Conservation (phyloP, 2,329 filamentous ascomycete genomes). For the Microdochium nivale region DNA sequence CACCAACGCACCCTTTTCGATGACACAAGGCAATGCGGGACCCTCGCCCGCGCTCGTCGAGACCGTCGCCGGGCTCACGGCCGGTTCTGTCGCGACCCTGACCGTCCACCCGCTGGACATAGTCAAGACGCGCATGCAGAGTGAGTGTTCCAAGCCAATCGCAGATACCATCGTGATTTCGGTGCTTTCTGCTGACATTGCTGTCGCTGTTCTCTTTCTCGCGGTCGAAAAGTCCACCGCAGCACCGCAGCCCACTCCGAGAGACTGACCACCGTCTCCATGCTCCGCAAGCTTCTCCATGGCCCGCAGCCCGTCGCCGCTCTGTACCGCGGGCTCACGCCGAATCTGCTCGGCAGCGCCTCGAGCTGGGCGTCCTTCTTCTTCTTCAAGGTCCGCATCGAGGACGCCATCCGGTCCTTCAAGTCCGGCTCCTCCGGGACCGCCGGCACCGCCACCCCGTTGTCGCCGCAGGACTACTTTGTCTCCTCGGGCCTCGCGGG, state of each 20-base stretch:
- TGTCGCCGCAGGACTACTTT: conserved; percentile 69
- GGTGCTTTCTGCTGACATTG: conserved; percentile 1
- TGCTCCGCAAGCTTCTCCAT: conserved; percentile 39
- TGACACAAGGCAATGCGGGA: conserved; percentile 46
- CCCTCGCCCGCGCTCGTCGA: conserved; percentile 75
- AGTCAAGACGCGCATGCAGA: conserved; percentile 91
- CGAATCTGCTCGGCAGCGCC: conserved; percentile 86
- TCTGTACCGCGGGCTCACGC: conserved; percentile 82
- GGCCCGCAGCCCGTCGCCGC: conserved; percentile 53
- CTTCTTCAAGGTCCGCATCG: conserved; percentile 56
- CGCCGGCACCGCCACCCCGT: conserved; percentile 7
- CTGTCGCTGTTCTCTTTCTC: neutral
- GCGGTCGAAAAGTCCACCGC: conserved; percentile 50
- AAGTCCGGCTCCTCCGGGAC: conserved; percentile 10
- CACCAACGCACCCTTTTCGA: conserved; percentile 20
- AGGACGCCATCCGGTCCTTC: conserved; percentile 32
- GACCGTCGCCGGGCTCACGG: conserved; percentile 80
- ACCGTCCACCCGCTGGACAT: conserved; percentile 89
- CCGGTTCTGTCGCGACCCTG: conserved; percentile 78
- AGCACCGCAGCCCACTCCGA: conserved; percentile 27
- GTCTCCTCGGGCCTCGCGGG: conserved; percentile 64
- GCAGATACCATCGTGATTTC: neutral
- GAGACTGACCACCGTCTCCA: conserved; percentile 38
- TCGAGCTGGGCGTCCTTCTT: conserved; percentile 91
- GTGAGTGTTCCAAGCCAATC: conserved; percentile 33